Percentiles rank a stretch among this genome's conserved stretches.
These are phyloP conservation scores for Coniochaeta prunicola DNA, from an alignment of 2,329 filamentous ascomycete species.

Conservation along the genomic window DNA sequence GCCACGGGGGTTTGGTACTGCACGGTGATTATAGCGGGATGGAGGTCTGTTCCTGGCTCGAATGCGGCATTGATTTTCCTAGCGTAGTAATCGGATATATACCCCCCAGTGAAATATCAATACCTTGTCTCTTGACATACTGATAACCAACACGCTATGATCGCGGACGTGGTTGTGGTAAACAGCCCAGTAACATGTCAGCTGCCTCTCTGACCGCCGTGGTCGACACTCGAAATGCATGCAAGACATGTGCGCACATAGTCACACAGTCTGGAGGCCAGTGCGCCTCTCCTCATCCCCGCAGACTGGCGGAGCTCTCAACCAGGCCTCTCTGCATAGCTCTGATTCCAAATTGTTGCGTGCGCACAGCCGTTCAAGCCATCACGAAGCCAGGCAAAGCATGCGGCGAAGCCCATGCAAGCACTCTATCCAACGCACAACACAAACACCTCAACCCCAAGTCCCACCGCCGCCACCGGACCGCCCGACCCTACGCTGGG, in stretches of 20 bases:
- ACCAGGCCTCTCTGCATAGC: neutral
- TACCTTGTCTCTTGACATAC: neutral
- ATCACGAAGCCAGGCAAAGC: neutral
- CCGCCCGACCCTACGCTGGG: constrained; percentile 77
- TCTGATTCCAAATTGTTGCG: neutral
- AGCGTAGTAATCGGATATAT: neutral
- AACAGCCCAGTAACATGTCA: neutral
- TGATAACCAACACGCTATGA: neutral
- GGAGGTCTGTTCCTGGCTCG: neutral
- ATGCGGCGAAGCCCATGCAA: neutral
- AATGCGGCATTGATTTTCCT: neutral
- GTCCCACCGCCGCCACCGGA: constrained; percentile 83
- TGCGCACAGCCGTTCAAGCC: no score
- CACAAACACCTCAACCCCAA: constrained; percentile 60
- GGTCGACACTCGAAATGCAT: neutral
- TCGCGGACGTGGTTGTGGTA: neutral
- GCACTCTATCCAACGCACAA: neutral
- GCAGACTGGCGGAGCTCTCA: neutral
- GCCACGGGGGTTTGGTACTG: neutral
- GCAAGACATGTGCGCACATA: neutral
- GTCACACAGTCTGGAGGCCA: neutral
- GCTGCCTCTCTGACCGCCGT: neutral
- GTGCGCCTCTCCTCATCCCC: neutral
- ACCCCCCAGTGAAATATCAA: neutral
- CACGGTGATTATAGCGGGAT: neutral